Conservation (phyloP, 2,329 filamentous ascomycete genomes). For the Botrytis fabae region DNA sequence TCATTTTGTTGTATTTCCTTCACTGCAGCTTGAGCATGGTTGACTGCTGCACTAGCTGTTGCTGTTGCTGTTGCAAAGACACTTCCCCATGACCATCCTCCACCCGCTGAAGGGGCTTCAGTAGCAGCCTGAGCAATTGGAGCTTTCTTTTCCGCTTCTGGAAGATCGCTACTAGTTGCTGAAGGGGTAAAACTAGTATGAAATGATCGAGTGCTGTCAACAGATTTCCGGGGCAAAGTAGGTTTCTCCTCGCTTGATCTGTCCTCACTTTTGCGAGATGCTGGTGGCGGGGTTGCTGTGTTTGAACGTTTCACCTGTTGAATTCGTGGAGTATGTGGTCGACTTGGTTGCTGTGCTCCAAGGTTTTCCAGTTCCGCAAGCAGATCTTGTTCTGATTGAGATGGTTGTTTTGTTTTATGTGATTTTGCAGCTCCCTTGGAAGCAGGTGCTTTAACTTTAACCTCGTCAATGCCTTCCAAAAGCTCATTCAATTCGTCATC, state of each 20-base stretch:
- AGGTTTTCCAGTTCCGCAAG: slow-evolving; percentile 80
- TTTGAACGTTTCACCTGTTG: slow-evolving; percentile 54
- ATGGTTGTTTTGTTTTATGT: slow-evolving; percentile 42
- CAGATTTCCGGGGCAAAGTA: slow-evolving; percentile 63
- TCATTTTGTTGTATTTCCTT: slow-evolving; percentile 96
- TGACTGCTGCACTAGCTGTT: slow-evolving; percentile 73
- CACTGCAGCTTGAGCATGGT: slow-evolving; percentile 88
- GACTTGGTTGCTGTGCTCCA: slow-evolving; percentile 68
- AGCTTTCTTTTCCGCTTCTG: slow-evolving; percentile 57
- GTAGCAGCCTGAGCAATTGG: slow-evolving; percentile 47
- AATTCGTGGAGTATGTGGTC: slow-evolving; percentile 80
- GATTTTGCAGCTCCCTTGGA: slow-evolving; percentile 41
- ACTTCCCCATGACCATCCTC: slow-evolving; percentile 82
- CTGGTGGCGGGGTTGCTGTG: slow-evolving; percentile 49
- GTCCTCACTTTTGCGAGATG: slow-evolving; percentile 50
- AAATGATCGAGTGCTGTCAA: slow-evolving; percentile 71
- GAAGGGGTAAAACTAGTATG: slow-evolving; percentile 72
- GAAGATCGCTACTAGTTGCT: slow-evolving; percentile 59
- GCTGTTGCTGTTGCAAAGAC: slow-evolving; percentile 67
- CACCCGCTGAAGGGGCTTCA: slow-evolving; percentile 48
- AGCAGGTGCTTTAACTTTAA: slow-evolving; percentile 49
- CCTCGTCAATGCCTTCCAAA: slow-evolving; percentile 61
- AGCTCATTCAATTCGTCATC: slow-evolving; percentile 67
- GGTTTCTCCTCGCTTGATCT: slow-evolving; percentile 59
- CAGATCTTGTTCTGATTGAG: slow-evolving; percentile 63